Conservation (phyloP, 176 grass and related monocot species). For the Areca catechu region DNA sequence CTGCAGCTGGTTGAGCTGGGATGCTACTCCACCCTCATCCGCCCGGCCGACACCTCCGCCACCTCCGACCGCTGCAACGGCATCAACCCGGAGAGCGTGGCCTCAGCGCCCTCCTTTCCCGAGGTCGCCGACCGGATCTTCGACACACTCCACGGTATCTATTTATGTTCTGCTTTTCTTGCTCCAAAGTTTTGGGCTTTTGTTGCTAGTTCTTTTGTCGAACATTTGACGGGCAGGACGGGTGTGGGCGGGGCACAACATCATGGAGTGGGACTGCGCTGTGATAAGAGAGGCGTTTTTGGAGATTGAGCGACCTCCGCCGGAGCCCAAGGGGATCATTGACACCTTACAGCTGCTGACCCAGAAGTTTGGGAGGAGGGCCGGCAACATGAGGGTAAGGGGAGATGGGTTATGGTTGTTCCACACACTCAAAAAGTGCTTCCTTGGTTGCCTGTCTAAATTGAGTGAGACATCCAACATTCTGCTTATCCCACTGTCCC, state of each 20-base stretch:
- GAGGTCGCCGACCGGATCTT: slow-evolving; percentile 65
- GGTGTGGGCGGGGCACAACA: slow-evolving; percentile 96
- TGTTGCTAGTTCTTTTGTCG: not conserved
- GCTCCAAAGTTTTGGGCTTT: too few species aligned
- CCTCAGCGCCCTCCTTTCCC: slow-evolving; percentile 44
- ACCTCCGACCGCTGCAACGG: slow-evolving; percentile 77
- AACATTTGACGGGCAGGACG: slow-evolving; percentile 33
- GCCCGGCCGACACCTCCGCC: slow-evolving; percentile 46
- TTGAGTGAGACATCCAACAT: too few species aligned
- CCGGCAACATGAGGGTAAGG: slow-evolving; percentile 95
- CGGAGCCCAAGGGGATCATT: slow-evolving; percentile 64
- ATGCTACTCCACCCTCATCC: slow-evolving; percentile 78
- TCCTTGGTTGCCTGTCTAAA: too few species aligned
- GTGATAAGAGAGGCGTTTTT: slow-evolving; percentile 74
- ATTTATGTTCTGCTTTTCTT: too few species aligned
- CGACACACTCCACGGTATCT: slow-evolving; percentile 55
- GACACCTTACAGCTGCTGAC: slow-evolving; percentile 89
- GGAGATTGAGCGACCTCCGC: slow-evolving; percentile 47
- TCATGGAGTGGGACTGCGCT: slow-evolving; percentile 56
- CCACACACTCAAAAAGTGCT: too few species aligned
- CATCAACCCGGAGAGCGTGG: slow-evolving; percentile 62
- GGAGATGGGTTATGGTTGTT: too few species aligned
- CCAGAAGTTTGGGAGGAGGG: slow-evolving; percentile 77
- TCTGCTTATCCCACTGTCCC: too few species aligned
- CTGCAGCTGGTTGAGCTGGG: slow-evolving; percentile 62